A percentile compares a stretch with the other conserved stretches of the same genome.
phyloP scores from a whole-genome alignment of 345 rosid species.

The Dimocarpus longan region DNA sequence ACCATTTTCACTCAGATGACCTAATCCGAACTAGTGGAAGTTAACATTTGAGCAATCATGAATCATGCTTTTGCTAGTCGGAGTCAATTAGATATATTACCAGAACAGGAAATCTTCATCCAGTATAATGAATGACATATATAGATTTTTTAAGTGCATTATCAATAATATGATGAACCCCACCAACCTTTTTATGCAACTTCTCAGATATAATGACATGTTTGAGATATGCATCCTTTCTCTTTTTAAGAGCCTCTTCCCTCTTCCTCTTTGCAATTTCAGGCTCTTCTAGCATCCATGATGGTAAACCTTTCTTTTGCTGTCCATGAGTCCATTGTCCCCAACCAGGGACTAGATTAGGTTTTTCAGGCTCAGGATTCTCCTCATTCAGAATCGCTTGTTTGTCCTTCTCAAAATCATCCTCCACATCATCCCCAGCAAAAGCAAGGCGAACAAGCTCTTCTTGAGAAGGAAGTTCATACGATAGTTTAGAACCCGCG shows the following conservation, averaged over 20 bases:
- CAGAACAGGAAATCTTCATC: not conserved
- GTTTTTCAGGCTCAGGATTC: constrained; percentile 84
- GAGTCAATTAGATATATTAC: not conserved
- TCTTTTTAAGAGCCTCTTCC: constrained; percentile 67
- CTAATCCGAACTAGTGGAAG: not conserved
- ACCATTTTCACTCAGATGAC: not conserved
- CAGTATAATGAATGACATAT: not conserved
- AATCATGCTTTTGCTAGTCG: not conserved
- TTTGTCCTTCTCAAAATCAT: constrained; percentile 78
- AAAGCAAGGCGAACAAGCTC: constrained; percentile 86
- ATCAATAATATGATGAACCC: constrained; percentile 8
- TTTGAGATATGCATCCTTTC: constrained; percentile 82
- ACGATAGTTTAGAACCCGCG: constrained; percentile 46
- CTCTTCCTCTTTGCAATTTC: constrained; percentile 69
- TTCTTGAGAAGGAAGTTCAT: constrained; percentile 83
- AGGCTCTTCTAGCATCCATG: constrained; percentile 79
- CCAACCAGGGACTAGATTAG: constrained; percentile 83
- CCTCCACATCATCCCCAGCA: constrained; percentile 90
- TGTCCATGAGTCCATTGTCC: constrained; percentile 86
- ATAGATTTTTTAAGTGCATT: not conserved
- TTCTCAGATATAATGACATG: constrained; percentile 86
- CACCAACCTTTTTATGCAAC: constrained; percentile 76
- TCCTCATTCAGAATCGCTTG: constrained; percentile 66
- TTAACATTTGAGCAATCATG: not conserved
- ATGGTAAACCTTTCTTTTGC: constrained; percentile 76